Percentiles rank a stretch among this genome's conserved stretches.
phyloP scores from a whole-genome alignment of 2,329 filamentous ascomycete species.

The Emergomyces pasteurianus region DNA sequence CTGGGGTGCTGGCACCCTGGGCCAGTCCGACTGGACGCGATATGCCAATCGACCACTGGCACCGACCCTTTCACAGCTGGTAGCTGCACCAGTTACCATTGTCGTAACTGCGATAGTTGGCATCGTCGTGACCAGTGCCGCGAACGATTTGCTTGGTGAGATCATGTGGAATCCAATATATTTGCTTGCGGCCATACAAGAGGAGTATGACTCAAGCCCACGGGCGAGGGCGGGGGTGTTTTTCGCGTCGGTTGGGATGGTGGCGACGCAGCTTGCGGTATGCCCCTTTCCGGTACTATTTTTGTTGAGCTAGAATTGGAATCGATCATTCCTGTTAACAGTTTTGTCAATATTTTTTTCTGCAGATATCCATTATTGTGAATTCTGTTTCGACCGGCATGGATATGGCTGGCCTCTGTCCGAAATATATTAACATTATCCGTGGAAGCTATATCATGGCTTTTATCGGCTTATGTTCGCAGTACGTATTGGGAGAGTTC shows the following conservation, averaged over 20 bases:
- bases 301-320: not conserved
- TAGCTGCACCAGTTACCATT: slow-evolving; percentile 26
- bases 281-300: slow-evolving; percentile 13
- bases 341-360: not conserved
- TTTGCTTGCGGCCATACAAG: slow-evolving; percentile 25
- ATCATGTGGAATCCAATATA: slow-evolving; percentile 31
- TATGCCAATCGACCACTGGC: slow-evolving; percentile 17
- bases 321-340: not conserved
- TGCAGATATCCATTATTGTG: slow-evolving; percentile 27
- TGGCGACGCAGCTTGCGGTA: slow-evolving; percentile 24
- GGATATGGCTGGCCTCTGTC: slow-evolving; percentile 43
- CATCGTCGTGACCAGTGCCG: slow-evolving; percentile 27
- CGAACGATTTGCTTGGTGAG: slow-evolving; percentile 18
- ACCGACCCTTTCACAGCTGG: slow-evolving; percentile 15
- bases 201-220: slow-evolving; percentile 17
- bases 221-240: slow-evolving; percentile 25
- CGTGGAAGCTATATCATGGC: slow-evolving; percentile 41
- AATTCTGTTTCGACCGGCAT: slow-evolving; percentile 43
- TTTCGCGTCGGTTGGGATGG: slow-evolving; percentile 25
- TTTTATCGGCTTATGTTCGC: slow-evolving; percentile 33
- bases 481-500: slow-evolving; percentile 11
- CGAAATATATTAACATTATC: slow-evolving; percentile 45
- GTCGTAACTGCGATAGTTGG: slow-evolving; percentile 26
- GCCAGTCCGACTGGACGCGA: slow-evolving; percentile 18
- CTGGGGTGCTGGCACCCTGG: slow-evolving; percentile 16